Percentiles rank a stretch among this genome's conserved stretches.
Evolutionary conservation across 495 filamentous ascomycete species (phyloP).

Genomic region (Friedmanniomyces simplex): DNA sequence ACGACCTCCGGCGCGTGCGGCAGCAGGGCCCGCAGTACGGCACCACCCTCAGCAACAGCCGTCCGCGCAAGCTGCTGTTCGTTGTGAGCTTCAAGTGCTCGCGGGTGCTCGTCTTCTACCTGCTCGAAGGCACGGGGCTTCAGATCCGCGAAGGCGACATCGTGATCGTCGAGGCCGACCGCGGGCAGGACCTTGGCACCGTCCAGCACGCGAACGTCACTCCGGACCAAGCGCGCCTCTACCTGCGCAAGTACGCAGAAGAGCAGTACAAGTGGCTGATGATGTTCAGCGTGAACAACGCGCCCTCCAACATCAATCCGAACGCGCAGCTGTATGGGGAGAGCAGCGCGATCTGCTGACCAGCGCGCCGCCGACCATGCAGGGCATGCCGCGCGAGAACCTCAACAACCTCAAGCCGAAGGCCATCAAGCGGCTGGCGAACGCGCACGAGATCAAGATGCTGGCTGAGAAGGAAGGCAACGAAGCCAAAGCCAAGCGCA

Average conservation of each 20-base stretch:
- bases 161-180: slow-evolving; percentile 94
- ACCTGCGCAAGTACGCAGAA: slow-evolving; percentile 79
- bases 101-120: slow-evolving; percentile 89
- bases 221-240: slow-evolving; percentile 70
- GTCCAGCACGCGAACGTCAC: slow-evolving; percentile 75
- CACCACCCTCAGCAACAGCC: background rate
- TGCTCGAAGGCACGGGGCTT: slow-evolving; percentile 87
- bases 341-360: background rate
- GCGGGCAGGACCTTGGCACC: slow-evolving; percentile 91
- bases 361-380: slow-evolving; percentile 14
- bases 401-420: slow-evolving; percentile 73
- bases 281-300: slow-evolving; percentile 52
- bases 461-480: slow-evolving; percentile 92
- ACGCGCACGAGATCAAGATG: slow-evolving; percentile 75
- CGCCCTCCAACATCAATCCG: slow-evolving; percentile 14
- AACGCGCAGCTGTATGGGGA: slow-evolving; percentile 19
- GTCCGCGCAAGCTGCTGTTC: slow-evolving; percentile 35
- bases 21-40: background rate
- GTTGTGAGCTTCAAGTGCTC: slow-evolving; percentile 94
- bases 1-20: background rate
- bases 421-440: slow-evolving; percentile 87
- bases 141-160: slow-evolving; percentile 82
- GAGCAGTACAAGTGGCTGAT: slow-evolving; percentile 95
- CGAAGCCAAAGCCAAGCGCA: slow-evolving; percentile 92
- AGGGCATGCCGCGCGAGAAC: slow-evolving; percentile 27